Base-by-base conservation (phyloP, 805 yeast genomes). In the Starmerella stellata region DNA sequence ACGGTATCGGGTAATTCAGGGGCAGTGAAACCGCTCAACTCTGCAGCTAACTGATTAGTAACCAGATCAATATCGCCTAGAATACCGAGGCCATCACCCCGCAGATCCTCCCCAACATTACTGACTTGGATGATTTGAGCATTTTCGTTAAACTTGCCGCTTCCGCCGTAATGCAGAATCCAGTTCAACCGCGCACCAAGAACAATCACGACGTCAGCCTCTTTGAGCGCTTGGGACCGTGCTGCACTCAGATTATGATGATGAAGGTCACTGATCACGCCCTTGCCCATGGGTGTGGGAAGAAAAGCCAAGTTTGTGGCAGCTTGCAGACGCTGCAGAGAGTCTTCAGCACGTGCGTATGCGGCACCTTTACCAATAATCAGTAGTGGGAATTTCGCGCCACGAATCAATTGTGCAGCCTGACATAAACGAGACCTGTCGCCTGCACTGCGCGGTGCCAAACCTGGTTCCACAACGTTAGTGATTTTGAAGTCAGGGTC, bases 221-320 rank as follows among this genome's bases (percentile, higher is more conserved):
- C 46, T 43, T 59, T 61, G 47, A 76, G 58, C 0, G 71, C 79
- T n/a, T 61, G 57, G 0, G 80, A 71, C 40, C 83, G 60, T 3
- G 78, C 79, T 2, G 79, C 71, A 0, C 78, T 68, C 13, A 72
- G 63, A 46, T 75, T 75, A 24, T 63, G 51, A 0, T 48, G 49
- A 30, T 57, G 53, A 3, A 54, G 45, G 50, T 76, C 85, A 2
- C 69, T 59, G 1, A 76, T 56, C 1, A 75, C 70, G 8, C 85
- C 85, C 53, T 76, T 76, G 0, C 78, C 85, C 85, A 76, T 76
- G 3, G 85, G 82, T 0, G 83, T 75, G 8, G 83, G 80, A 36
- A 76, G 50, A 46, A 76, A 76, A 1, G 77, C 70, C 1, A 75
- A 36, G 8, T 58, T 49, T 37, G 70, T 67, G 1, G 38, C 28